Percentiles rank a stretch among this genome's conserved stretches.
Evolutionary conservation across 1,284 basidiomycete genomes (phyloP).

Genomic region (Nidula niveotomentosa): DNA sequence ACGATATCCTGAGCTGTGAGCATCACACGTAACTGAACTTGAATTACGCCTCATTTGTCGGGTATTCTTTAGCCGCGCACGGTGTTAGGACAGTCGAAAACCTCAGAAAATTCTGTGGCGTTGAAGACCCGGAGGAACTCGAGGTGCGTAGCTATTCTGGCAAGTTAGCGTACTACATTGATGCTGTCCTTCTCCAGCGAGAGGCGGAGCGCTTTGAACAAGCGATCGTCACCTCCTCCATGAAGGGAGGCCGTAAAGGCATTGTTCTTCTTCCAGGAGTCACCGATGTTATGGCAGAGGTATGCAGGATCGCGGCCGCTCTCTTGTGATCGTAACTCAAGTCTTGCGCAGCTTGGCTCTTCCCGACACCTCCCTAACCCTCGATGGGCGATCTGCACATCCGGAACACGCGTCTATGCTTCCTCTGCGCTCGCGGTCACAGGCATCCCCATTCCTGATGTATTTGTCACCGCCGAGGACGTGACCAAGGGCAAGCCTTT

Average conservation of each 20-base stretch:
- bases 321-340: background rate
- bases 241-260: constrained; percentile 49
- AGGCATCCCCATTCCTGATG: constrained; percentile 55
- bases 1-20: constrained; percentile 62
- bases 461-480: constrained; percentile 79
- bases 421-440: constrained; percentile 50
- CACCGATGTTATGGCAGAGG: constrained; percentile 49
- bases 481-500: constrained; percentile 80
- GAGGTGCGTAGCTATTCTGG: constrained; percentile 43
- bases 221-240: constrained; percentile 60
- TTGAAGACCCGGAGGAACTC: constrained; percentile 66
- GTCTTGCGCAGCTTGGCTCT: constrained; percentile 37
- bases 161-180: constrained; percentile 2
- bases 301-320: constrained; percentile 16
- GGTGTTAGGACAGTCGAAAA: constrained; percentile 83
- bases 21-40: constrained; percentile 13
- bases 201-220: constrained; percentile 70
- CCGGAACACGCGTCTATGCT: constrained; percentile 63
- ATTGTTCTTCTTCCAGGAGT: constrained; percentile 69
- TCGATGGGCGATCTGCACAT: constrained; percentile 69
- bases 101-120: constrained; percentile 66
- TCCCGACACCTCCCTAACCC: constrained; percentile 47
- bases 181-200: constrained; percentile 33
- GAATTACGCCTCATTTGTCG: constrained; percentile 1
- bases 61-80: constrained; percentile 59